Evolutionary conservation across 2,329 filamentous ascomycete genomes (phyloP), one percentile per base, ranked within the genome.

Genomic region (Colletotrichum sp.): DNA sequence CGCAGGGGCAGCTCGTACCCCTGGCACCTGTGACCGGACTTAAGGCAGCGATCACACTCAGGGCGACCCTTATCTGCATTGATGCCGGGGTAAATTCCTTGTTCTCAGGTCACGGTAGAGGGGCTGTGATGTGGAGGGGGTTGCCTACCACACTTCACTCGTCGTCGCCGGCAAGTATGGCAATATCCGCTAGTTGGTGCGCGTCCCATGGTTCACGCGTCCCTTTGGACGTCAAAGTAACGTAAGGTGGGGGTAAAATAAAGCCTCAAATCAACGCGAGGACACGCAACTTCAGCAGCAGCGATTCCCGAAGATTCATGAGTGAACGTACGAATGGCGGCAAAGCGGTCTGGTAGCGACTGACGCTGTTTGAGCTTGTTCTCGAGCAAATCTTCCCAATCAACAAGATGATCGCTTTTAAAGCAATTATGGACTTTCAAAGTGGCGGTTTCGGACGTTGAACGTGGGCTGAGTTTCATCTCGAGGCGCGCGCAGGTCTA

Each of bases 221-320:
- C 12, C 11, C 11, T n/a, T 21, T 21, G 29, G 2, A 24, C 5
- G 29, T 31, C 29, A 3, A 8, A 12, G 0, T 0, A n/a, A 59
- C 3, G 16, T 12, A 21, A 34, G 2, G 13, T 8, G 8, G 15
- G 18, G 24, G 6, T 18, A 2, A 57, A 29, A 6, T 29, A 29
- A 18, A 4, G 6, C 16, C 24, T 57, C 15, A 0, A 13, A 13
- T 3, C 43, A 51, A 51, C n/a, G 43, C 6, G n/a, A 21, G n/a
- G n/a, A 51, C 43, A 21, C 12, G 9, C 38, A 12, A 47, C 1
- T 11, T 2, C 38, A 47, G n/a, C 21, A 8, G 0, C 18, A 47
- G 0, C 9, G n/a, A n/a, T 13, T 21, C 13, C 11, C 13, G 11
- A 51, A 3, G 0, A 51, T 51, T 21, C 11, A 51, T 21, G 43